These are phyloP conservation scores for Phaeolepiota aurea DNA, from an alignment of 768 basidiomycete genomes.

Conservation along the genomic window DNA sequence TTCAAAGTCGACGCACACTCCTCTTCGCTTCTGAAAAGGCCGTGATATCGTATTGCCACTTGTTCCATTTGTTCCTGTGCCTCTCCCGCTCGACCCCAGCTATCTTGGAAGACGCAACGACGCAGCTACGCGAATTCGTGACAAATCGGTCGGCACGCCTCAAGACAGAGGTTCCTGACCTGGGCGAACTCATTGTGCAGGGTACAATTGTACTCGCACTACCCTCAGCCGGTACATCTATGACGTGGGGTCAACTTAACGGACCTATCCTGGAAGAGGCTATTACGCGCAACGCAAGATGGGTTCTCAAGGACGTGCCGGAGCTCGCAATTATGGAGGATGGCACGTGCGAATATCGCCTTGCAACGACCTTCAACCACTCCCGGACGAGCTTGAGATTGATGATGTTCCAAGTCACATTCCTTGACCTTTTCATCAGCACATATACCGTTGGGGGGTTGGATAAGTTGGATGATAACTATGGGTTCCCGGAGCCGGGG, in stretches of 20 bases:
- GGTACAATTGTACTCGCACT: neutral
- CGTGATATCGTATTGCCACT: conserved; percentile 35
- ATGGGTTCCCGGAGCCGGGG: conserved; percentile 37
- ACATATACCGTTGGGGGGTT: conserved; percentile 23
- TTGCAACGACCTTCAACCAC: conserved; percentile 22
- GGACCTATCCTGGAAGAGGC: neutral
- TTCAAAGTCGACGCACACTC: conserved; percentile 11
- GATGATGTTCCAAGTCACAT: conserved; percentile 38
- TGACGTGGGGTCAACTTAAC: neutral
- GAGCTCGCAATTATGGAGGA: neutral
- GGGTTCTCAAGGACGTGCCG: neutral
- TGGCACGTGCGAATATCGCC: neutral
- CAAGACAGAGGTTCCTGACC: conserved; percentile 14
- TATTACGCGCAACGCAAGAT: neutral
- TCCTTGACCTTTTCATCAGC: conserved; percentile 29
- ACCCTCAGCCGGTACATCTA: neutral
- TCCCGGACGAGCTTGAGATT: conserved; percentile 30
- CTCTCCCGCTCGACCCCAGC: conserved; percentile 19
- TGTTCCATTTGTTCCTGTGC: conserved; percentile 33
- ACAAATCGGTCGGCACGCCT: conserved; percentile 15
- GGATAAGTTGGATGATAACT: conserved; percentile 27
- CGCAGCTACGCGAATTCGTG: conserved; percentile 21
- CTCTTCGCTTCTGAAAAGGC: conserved; percentile 35
- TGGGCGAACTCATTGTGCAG: neutral
- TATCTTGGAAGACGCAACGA: conserved; percentile 24